Conservation (phyloP, 164 flowering plant genomes). For the Aristolochia fimbriata region DNA sequence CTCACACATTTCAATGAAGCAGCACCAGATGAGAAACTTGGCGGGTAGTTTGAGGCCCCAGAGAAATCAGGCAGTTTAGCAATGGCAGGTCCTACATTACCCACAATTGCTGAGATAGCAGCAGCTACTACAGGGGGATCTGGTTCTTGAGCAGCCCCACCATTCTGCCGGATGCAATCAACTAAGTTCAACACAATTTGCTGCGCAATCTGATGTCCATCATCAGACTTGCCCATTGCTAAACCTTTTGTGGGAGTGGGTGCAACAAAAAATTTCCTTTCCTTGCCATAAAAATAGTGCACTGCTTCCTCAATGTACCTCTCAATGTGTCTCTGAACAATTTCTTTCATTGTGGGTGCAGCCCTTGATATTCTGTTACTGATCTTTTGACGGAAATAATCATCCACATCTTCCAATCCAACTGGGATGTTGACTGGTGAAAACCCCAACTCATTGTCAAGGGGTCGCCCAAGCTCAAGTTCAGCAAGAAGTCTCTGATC, state of each 20-base stretch:
- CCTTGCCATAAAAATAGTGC: slow-evolving; percentile 47
- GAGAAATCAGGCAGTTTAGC: slow-evolving; percentile 62
- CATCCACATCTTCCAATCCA: slow-evolving; percentile 83
- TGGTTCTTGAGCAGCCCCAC: slow-evolving; percentile 92
- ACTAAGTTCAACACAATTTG: slow-evolving; percentile 50
- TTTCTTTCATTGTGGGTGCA: slow-evolving; percentile 70
- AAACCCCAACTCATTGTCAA: slow-evolving; percentile 58
- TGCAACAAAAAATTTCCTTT: slow-evolving; percentile 42
- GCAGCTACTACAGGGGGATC: slow-evolving; percentile 80
- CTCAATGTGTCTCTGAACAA: slow-evolving; percentile 64
- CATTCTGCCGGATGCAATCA: slow-evolving; percentile 83
- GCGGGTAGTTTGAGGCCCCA: slow-evolving; percentile 24
- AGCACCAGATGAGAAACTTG: slow-evolving; percentile 32
- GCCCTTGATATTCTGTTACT: slow-evolving; percentile 60
- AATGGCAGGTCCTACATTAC: slow-evolving; percentile 54
- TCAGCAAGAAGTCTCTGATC: slow-evolving; percentile 79
- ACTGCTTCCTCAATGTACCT: slow-evolving; percentile 66
- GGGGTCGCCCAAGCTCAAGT: slow-evolving; percentile 65
- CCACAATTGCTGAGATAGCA: slow-evolving; percentile 88
- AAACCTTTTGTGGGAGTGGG: slow-evolving; percentile 35
- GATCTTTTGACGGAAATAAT: slow-evolving; percentile 73
- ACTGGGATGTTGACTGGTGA: slow-evolving; percentile 57
- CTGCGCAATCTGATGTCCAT: slow-evolving; percentile 61
- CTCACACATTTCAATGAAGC: slow-evolving; percentile 46
- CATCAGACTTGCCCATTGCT: slow-evolving; percentile 63